Evolutionary conservation across 129 eudicot genomes (phyloP).

Genomic region (Pulicaria dysenterica): DNA sequence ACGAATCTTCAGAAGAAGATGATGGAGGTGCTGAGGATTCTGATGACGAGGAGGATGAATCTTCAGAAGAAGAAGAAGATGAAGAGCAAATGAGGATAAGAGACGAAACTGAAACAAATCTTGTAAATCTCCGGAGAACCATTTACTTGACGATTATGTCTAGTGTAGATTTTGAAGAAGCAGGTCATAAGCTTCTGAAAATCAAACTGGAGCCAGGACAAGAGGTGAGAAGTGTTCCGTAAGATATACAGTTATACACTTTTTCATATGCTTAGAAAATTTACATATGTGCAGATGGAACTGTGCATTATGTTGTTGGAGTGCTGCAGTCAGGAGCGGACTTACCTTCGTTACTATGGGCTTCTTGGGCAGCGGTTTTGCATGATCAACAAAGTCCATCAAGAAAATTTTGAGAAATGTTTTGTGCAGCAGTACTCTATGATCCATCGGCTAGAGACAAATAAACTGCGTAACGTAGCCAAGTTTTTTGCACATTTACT

Average conservation of each 20-base stretch:
- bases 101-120: conserved; percentile 91
- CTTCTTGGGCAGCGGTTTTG: conserved; percentile 97
- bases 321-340: conserved; percentile 97
- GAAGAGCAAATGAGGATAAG: conserved; percentile 84
- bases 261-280: not conserved
- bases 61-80: conserved; percentile 79
- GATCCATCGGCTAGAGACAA: conserved; percentile 96
- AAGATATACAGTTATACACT: not conserved
- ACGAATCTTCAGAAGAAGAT: conserved; percentile 75
- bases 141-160: conserved; percentile 95
- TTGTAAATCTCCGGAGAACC: conserved; percentile 83
- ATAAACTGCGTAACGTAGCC: conserved; percentile 87
- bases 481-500: conserved; percentile 92
- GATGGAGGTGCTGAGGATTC: conserved; percentile 62
- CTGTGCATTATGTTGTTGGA: conserved; percentile 87
- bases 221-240: conserved; percentile 50
- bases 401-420: conserved; percentile 83
- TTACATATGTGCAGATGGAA: conserved; percentile 67
- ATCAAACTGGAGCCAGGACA: conserved; percentile 95
- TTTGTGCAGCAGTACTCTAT: conserved; percentile 92
- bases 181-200: conserved; percentile 91
- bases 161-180: conserved; percentile 98
- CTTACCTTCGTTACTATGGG: conserved; percentile 90
- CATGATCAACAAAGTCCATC: conserved; percentile 86
- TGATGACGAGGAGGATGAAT: conserved; percentile 67